Evolutionary conservation across 176 grass and related monocot genomes (phyloP), one percentile per base, ranked within the genome.

Genomic region (Pontederia paniculata): DNA sequence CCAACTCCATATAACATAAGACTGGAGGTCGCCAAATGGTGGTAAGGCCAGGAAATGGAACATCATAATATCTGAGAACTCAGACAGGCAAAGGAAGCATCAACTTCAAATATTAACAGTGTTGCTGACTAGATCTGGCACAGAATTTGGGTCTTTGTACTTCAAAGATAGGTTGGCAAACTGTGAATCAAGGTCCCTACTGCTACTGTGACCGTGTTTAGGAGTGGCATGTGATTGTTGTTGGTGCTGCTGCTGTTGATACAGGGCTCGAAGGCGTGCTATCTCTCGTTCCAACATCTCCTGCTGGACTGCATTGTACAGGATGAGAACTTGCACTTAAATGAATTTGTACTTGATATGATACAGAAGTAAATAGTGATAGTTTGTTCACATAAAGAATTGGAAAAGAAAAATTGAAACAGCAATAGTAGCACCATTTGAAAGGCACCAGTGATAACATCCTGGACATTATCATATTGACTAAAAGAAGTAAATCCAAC

Each of bases 261-360:
- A 87, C 44, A 90, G 15, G 1, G 60, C 78, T 71, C 80, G 79
- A 55, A 97, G 76, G 56, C 86, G 81, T 50, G 73, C 71, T 44
- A 97, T 80, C 83, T 89, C 91, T 76, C 82, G 72, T 73, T 97
- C 91, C 78, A 97, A 83, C 79, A 89, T 97, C 72, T 90, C 91
- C 62, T 97, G 86, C 69, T 97, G 91, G 74, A 81, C 91, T 97
- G 74, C 69, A 81, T 78, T 37, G 28, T 37, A 37, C 28, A 37
- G 28, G 28, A 37, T 37, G 28, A 37, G 7, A 37, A 37, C 28
- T 37, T 37, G 1, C 28, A 37, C 1, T 37, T 6, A 37, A 37
- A 37, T 3, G 28, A 37, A 37, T 37, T 37, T 6, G 7, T 37
- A 37, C 28, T 37, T 37, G 25, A 31, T 31, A 31, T 31, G 25